phyloP scores from a whole-genome alignment of 2,329 filamentous ascomycete species.

The Aspergillus tubingensis region DNA sequence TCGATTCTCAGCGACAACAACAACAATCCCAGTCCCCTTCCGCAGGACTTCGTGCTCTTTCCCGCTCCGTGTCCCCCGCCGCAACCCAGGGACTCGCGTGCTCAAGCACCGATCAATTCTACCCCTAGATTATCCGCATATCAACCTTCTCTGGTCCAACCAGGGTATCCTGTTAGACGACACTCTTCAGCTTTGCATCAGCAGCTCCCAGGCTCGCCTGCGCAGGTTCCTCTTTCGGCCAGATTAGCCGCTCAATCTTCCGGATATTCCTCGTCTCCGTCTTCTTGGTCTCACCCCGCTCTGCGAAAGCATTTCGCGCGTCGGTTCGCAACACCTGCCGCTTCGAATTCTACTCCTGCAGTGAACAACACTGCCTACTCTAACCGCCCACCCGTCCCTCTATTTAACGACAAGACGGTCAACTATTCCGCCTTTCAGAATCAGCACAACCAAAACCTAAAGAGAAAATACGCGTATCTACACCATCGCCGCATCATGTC shows the following conservation, averaged over 20 bases:
- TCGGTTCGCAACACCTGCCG: slow-evolving; percentile 41
- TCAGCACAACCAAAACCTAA: slow-evolving; percentile 27
- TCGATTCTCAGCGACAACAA: slow-evolving; percentile 32
- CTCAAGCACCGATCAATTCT: slow-evolving; percentile 37
- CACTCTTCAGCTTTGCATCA: slow-evolving; percentile 40
- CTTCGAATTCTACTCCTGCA: slow-evolving; percentile 36
- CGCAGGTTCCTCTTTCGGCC: slow-evolving; percentile 43
- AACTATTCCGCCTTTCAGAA: slow-evolving; percentile 31
- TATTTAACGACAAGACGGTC: slow-evolving; percentile 37
- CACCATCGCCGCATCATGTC: slow-evolving; percentile 43
- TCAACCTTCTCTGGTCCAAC: slow-evolving; percentile 36
- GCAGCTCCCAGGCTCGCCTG: slow-evolving; percentile 37
- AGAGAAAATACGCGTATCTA: not conserved
- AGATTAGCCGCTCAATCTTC: slow-evolving; percentile 42
- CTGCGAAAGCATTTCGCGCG: slow-evolving; percentile 34
- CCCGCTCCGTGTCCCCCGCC: slow-evolving; percentile 36
- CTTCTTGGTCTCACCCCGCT: slow-evolving; percentile 39
- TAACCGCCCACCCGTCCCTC: slow-evolving; percentile 43
- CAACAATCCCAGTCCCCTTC: slow-evolving; percentile 36
- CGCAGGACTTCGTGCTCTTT: slow-evolving; percentile 51
- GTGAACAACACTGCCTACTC: slow-evolving; percentile 31
- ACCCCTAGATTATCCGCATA: slow-evolving; percentile 39
- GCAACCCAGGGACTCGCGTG: slow-evolving; percentile 38
- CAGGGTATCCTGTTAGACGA: slow-evolving; percentile 38
- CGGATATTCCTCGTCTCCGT: slow-evolving; percentile 43